Evolutionary conservation across 352 stramenopile genomes (phyloP).

Genomic region (Pythium scleroteichum): DNA sequence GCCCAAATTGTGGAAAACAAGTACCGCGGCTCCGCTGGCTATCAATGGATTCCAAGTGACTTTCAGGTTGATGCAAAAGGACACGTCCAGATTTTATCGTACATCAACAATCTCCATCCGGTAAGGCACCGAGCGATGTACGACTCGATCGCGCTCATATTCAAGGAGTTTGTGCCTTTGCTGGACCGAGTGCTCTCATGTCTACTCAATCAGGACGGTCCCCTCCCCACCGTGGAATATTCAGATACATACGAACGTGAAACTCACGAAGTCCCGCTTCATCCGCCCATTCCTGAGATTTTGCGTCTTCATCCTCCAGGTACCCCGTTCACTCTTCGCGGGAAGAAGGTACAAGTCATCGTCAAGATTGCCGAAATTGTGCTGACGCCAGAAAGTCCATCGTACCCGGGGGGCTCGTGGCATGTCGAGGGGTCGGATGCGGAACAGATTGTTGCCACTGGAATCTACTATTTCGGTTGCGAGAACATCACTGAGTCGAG

Average conservation of each 20-base stretch:
- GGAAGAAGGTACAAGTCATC: constrained; percentile 33
- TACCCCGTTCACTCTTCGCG: constrained; percentile 14
- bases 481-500: constrained; percentile 39
- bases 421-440: constrained; percentile 33
- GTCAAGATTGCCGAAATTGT: constrained; percentile 38
- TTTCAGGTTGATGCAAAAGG: constrained; percentile 26
- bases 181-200: constrained; percentile 31
- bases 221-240: background rate
- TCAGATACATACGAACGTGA: constrained; percentile 25
- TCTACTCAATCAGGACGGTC: background rate
- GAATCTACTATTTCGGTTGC: constrained; percentile 38
- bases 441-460: constrained; percentile 39
- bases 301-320: background rate
- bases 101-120: constrained; percentile 46
- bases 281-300: constrained; percentile 20
- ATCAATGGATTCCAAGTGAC: constrained; percentile 38
- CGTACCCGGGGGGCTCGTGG: constrained; percentile 31
- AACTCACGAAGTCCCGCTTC: constrained; percentile 5
- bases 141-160: constrained; percentile 25
- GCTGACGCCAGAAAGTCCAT: constrained; percentile 36
- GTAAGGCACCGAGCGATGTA: constrained; percentile 26
- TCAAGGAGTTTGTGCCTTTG: constrained; percentile 35
- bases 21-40: constrained; percentile 13
- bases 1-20: constrained; percentile 22
- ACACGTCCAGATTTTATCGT: constrained; percentile 25